Evolutionary conservation across 164 flowering plant species (phyloP).

Genomic region (Echeveria elegans): DNA sequence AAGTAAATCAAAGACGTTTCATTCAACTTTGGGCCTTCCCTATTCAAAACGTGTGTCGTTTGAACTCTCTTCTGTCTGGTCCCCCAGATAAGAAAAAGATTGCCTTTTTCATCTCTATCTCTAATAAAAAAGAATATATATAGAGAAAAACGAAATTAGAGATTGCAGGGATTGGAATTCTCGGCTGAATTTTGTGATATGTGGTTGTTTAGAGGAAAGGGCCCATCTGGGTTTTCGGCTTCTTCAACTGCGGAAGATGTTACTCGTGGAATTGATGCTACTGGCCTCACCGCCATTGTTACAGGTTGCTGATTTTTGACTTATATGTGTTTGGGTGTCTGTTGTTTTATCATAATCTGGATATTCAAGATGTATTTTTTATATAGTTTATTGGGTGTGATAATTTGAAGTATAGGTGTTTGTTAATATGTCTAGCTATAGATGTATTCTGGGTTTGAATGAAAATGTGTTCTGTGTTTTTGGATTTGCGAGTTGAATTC

Average conservation of each 20-base stretch:
- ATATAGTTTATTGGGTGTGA: not conserved
- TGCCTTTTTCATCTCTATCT: too few species aligned
- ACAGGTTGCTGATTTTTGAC: not conserved
- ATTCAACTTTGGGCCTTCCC: too few species aligned
- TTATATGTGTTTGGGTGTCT: not conserved
- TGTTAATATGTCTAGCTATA: not conserved
- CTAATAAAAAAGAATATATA: too few species aligned
- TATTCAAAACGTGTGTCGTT: too few species aligned
- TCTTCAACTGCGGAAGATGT: not conserved
- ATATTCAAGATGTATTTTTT: not conserved
- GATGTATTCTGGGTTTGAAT: not conserved
- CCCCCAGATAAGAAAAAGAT: too few species aligned
- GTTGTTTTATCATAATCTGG: not conserved
- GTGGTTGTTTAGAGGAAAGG: slow-evolving; percentile 36
- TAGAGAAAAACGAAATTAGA: not conserved
- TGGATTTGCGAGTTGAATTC: not conserved
- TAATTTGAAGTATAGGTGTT: not conserved
- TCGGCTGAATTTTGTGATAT: slow-evolving; percentile 12
- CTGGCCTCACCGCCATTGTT: slow-evolving; percentile 5
- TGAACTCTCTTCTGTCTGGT: too few species aligned
- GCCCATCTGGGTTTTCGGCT: slow-evolving; percentile 4
- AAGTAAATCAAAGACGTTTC: too few species aligned
- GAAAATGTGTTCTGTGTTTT: not conserved
- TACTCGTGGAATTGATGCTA: not conserved
- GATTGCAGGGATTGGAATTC: not conserved